Evolutionary conservation across 2,329 filamentous ascomycete species (phyloP), one percentile per base, ranked within the genome.

Genomic region (Exophiala calicioides): DNA sequence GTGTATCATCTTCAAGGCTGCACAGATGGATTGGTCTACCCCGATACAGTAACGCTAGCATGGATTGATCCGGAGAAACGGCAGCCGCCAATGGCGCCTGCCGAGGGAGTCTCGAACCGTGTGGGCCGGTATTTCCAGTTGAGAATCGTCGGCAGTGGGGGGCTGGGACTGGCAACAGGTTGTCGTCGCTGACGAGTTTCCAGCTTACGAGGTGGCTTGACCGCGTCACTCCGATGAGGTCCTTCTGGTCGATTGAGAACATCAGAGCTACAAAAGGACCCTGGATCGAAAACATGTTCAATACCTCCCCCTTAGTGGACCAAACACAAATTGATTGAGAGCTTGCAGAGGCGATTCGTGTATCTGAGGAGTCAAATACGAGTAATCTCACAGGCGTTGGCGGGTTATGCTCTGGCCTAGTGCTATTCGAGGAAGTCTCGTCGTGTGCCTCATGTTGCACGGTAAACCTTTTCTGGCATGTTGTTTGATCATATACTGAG

Each of bases 41-140:
- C 19, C 38, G 21, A 8, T 41, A 32, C 27, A 41, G 13, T n/a
- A 32, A 16, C 9, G 38, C 38, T 8, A 41, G 8, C 38, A 41
- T 31, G 7, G 24, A 31, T 9, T 19, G 26, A 12, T 41, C 38
- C 7, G 27, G 16, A 18, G 13, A 19, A n/a, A 41, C 21, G 16
- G 38, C 16, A 32, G 38, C 38, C 9, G 24, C 12, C 6, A 31
- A 13, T 5, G 27, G 38, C n/a, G 13, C 13, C 15, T 32, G 24
- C 5, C 3, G 24, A 12, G 12, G 27, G 4, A 41, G n/a, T 4
- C 13, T n/a, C 5, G 27, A 20, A 8, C n/a, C 7, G 3, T 16
- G 8, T 15, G 10, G 16, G 2, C 13, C 19, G 6, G 24, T 20
- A 20, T 31, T 32, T 13, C 26, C 26, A 8, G 19, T 32, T 12